These are phyloP conservation scores for Pseudoneurospora amorphoporcata DNA, from an alignment of 495 filamentous ascomycete species.

Conservation along the genomic window DNA sequence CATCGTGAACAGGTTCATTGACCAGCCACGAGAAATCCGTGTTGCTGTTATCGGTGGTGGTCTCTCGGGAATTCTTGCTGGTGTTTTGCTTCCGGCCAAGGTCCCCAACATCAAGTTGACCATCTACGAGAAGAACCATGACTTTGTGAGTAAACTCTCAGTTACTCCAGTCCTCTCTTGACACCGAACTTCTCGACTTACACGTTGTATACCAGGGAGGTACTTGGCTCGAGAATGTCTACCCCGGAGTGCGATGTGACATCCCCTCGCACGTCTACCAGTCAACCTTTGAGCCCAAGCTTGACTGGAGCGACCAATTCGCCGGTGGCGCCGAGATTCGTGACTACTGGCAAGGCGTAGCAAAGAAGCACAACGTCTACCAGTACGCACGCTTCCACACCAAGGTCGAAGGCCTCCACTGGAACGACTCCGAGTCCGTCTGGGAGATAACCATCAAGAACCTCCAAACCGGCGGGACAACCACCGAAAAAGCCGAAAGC, in stretches of 20 bases:
- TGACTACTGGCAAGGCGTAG: conserved; percentile 52
- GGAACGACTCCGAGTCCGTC: conserved; percentile 39
- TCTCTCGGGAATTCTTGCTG: conserved; percentile 50
- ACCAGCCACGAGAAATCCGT: conserved; percentile 44
- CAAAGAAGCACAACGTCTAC: conserved; percentile 51
- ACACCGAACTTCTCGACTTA: conserved; percentile 2
- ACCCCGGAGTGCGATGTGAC: conserved; percentile 60
- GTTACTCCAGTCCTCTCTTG: neutral
- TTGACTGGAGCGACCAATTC: conserved; percentile 56
- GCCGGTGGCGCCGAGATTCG: conserved; percentile 54
- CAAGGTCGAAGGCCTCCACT: conserved; percentile 41
- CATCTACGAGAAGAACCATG: conserved; percentile 66
- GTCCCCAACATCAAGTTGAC: conserved; percentile 46
- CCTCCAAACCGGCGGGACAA: conserved; percentile 23
- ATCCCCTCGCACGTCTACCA: conserved; percentile 66
- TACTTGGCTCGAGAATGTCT: conserved; percentile 64
- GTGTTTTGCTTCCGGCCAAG: conserved; percentile 48
- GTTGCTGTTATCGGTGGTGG: conserved; percentile 60
- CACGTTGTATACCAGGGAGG: conserved; percentile 36
- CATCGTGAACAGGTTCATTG: conserved; percentile 42
- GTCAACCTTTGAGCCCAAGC: conserved; percentile 53
- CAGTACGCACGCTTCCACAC: conserved; percentile 41
- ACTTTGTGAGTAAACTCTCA: conserved; percentile 30
- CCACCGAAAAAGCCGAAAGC: conserved; percentile 32
- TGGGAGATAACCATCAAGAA: conserved; percentile 39